Conservation (phyloP, 169 alveolate species). For the Cryptosporidium ryanae region DNA sequence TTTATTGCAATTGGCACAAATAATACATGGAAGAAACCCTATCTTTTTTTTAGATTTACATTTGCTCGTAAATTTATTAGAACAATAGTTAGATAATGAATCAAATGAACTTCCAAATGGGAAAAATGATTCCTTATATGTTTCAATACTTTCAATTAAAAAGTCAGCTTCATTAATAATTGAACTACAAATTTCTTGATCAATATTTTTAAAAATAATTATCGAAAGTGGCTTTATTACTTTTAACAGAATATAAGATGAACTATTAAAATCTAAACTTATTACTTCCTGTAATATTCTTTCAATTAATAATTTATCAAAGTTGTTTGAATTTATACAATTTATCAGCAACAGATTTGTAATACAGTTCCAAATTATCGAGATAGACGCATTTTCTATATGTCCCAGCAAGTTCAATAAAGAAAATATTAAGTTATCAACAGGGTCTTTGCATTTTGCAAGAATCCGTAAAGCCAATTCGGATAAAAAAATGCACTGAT, state of each 20-base stretch:
- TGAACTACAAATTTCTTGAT: not conserved
- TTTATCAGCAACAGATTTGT: conserved; percentile 11
- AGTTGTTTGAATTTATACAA: conserved; percentile 29
- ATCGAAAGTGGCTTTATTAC: conserved; percentile 37
- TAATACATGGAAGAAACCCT: conserved; percentile 5
- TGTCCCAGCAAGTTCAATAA: not conserved
- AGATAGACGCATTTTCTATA: not conserved
- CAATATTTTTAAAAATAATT: conserved; percentile 1
- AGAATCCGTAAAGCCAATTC: conserved; percentile 41
- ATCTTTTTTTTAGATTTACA: not conserved
- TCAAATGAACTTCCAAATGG: conserved; percentile 70
- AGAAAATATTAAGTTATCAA: not conserved
- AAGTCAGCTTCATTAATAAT: conserved; percentile 7
- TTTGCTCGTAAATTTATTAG: not conserved
- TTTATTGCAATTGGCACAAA: conserved; percentile 29
- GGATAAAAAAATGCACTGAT: conserved; percentile 6
- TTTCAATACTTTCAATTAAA: not conserved
- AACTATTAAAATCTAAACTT: not conserved
- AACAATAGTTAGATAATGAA: conserved; percentile 22
- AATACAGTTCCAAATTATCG: conserved; percentile 32
- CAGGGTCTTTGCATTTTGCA: not conserved
- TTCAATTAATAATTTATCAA: not conserved
- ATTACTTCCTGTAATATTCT: conserved; percentile 22
- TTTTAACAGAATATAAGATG: conserved; percentile 4
- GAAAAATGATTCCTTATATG: conserved; percentile 1